Conservation (phyloP, 306 rosid species). For the Cicer chorassanicum region DNA sequence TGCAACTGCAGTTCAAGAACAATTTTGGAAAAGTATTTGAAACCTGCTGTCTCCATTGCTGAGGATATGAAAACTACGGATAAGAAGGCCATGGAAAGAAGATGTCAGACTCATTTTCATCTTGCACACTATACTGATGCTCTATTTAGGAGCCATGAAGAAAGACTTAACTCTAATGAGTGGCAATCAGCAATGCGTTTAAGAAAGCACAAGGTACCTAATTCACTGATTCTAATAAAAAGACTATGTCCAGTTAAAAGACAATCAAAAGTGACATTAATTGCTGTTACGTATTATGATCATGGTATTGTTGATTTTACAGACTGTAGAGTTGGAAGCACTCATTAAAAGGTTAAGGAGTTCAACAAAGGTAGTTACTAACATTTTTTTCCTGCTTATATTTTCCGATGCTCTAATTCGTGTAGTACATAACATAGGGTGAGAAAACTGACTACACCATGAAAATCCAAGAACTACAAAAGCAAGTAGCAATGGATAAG, state of each 20-base stretch:
- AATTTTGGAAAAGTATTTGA: constrained; percentile 87
- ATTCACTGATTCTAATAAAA: constrained; percentile 30
- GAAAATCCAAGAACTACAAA: constrained; percentile 90
- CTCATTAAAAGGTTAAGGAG: constrained; percentile 68
- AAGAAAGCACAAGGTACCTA: constrained; percentile 85
- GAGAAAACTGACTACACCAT: constrained; percentile 76
- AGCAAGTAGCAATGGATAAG: constrained; percentile 88
- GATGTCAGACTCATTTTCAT: constrained; percentile 78
- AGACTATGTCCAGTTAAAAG: neutral
- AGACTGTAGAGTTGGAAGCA: constrained; percentile 87
- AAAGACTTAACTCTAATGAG: constrained; percentile 82
- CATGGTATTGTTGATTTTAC: constrained; percentile 48
- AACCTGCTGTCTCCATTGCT: constrained; percentile 84
- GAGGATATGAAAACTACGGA: constrained; percentile 61
- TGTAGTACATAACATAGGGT: constrained; percentile 58
- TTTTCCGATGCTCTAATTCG: constrained; percentile 30
- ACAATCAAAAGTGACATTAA: constrained; percentile 21
- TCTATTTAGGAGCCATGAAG: constrained; percentile 85
- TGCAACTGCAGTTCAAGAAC: constrained; percentile 80
- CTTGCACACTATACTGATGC: constrained; percentile 97
- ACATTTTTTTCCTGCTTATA: constrained; percentile 17
- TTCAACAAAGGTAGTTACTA: constrained; percentile 67
- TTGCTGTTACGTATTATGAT: constrained; percentile 41
- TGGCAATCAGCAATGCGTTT: constrained; percentile 94
- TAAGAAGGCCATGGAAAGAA: constrained; percentile 65